These are phyloP conservation scores for Diaporthe australafricana DNA, from an alignment of 2,329 filamentous ascomycete genomes.

Conservation along the genomic window DNA sequence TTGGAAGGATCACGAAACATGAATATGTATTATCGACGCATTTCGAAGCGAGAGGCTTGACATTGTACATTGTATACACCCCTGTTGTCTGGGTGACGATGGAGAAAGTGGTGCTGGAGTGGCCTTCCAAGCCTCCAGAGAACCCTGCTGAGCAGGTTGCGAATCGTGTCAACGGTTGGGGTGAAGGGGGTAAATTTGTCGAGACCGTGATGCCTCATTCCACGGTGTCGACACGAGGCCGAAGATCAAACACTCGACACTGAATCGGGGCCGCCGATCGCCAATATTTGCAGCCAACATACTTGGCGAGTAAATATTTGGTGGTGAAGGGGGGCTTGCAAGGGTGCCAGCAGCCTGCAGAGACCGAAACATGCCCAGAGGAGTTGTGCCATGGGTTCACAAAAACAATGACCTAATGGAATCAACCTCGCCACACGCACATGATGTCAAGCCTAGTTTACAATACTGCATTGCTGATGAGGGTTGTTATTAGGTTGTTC, in stretches of 20 bases:
- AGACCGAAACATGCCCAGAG: constrained; percentile 25
- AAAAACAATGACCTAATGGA: constrained; percentile 11
- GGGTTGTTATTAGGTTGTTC: not conserved
- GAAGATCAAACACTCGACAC: constrained; percentile 17
- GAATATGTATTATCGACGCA: no score
- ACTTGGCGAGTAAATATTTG: not conserved
- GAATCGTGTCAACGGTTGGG: not conserved
- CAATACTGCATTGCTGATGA: not conserved
- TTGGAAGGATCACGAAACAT: not conserved
- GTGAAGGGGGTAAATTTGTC: not conserved
- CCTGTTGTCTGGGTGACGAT: no score
- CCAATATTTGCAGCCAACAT: not conserved
- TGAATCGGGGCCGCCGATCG: constrained; percentile 14
- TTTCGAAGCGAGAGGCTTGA: not conserved
- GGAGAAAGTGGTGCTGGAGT: not conserved
- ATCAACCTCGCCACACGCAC: constrained; percentile 9
- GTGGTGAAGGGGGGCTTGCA: not conserved
- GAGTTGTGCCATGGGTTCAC: not conserved
- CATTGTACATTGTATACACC: not conserved
- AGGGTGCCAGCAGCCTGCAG: constrained; percentile 1
- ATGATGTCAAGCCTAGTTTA: not conserved
- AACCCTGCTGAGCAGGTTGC: not conserved
- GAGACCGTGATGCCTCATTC: not conserved
- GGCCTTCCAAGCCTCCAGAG: not conserved
- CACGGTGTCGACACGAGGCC: not conserved